Base-by-base conservation (phyloP, 176 grass and related monocot genomes). In the Zea luxurians region DNA sequence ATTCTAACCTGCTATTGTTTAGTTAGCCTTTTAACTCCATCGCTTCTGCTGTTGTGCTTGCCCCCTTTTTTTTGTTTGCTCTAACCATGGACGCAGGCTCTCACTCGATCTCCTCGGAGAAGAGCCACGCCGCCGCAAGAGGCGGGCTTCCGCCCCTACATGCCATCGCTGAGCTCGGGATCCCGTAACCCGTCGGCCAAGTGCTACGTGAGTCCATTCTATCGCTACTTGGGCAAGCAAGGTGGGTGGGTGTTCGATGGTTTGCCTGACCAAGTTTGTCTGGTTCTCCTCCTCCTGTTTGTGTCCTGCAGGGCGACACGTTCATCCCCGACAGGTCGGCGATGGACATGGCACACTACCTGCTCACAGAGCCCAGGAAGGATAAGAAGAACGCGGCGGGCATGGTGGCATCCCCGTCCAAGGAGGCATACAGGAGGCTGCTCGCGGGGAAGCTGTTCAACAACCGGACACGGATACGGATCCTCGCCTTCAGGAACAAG, bases 321-420 rank as follows among this genome's bases (percentile, higher is more conserved):
- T 93, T 93, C 59, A 93, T 93, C 38, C 91, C 91, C 10, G 84
- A 90, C 75, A 73, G 87, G 35, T 93, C 84, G 21, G 86, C 84
- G 17, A 93, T 90, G 84, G 91, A 93, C 84, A 71, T 93, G 63
- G 82, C 91, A 20, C 85, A 93, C 65, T 93, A 90, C 78, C 77
- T 93, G 64, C 87, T 93, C 37, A 93, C 84, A 7, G 81, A 90
- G 60, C 44, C 78, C 65, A 87, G 10, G 62, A 93, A 85, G 78
- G 78, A 93, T 77, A 93, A 93, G 82, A 84, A 93, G 84, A 93
- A 93, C 78, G 16, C 69, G 37, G 81, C 67, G 16, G 79, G 13
- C 5, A 7, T 69, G 7, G 20, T 18, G 35, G 71, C 82, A 15
- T 90, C 87, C 15, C 87, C 91, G 3, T 85, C 87, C 46, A 93